Evolutionary conservation across 495 filamentous ascomycete species (phyloP).

Genomic region (Clavariopsis aquatica): DNA sequence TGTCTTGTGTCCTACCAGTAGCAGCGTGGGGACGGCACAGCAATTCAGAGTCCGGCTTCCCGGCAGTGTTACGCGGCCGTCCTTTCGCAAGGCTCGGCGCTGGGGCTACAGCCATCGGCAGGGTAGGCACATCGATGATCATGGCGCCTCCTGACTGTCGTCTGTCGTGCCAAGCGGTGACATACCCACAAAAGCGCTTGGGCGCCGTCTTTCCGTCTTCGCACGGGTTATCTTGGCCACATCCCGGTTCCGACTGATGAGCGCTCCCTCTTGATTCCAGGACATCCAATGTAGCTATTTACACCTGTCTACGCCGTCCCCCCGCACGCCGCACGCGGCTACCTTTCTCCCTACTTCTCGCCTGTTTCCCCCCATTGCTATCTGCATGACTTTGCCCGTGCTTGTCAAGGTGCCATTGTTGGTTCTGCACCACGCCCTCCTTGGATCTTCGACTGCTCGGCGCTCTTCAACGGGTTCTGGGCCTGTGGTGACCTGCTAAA

Average conservation of each 20-base stretch:
- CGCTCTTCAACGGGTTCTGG: background rate
- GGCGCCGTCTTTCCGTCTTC: slow-evolving; percentile 16
- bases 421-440: slow-evolving; percentile 2
- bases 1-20: too few relatives aligned
- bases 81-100: slow-evolving; percentile 13
- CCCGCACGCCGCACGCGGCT: background rate
- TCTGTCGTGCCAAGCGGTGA: slow-evolving; percentile 18
- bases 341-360: background rate
- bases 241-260: background rate
- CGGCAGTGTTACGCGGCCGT: slow-evolving; percentile 14
- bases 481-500: background rate
- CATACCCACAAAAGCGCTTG: slow-evolving; percentile 9
- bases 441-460: background rate
- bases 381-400: slow-evolving; percentile 14
- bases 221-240: slow-evolving; percentile 2
- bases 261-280: background rate
- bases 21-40: too few relatives aligned
- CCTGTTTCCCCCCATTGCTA: background rate
- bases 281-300: slow-evolving; percentile 4
- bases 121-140: slow-evolving; percentile 15
- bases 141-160: slow-evolving; percentile 13
- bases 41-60: background rate
- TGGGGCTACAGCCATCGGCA: background rate
- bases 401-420: slow-evolving; percentile 2
- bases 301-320: background rate